These are phyloP conservation scores for Canariomyces notabilis DNA, from an alignment of 2,329 filamentous ascomycete species.

Conservation along the genomic window DNA sequence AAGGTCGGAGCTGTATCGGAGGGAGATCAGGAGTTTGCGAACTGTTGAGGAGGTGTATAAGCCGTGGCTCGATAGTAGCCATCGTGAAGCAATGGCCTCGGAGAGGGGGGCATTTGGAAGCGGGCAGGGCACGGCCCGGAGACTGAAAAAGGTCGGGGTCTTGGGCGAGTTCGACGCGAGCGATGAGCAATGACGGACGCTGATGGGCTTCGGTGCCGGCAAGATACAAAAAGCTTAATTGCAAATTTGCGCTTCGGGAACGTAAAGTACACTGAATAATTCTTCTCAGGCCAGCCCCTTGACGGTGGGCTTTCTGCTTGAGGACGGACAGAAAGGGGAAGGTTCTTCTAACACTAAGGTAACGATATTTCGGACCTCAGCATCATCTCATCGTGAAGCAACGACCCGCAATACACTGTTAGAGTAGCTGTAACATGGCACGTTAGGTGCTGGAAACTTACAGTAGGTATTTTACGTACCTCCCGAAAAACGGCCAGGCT, in stretches of 20 bases:
- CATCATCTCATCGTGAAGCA: too few relatives aligned
- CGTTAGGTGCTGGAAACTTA: too few relatives aligned
- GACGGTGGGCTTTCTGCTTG: not conserved
- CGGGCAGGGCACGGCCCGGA: conserved; percentile 14
- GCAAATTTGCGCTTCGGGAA: not conserved
- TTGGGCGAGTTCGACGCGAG: conserved; percentile 4
- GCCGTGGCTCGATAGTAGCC: conserved; percentile 62
- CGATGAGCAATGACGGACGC: conserved; percentile 1
- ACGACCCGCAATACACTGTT: too few relatives aligned
- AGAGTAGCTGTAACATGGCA: too few relatives aligned
- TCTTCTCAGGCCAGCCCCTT: not conserved
- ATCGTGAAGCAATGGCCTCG: conserved; percentile 41
- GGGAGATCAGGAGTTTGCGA: conserved; percentile 49
- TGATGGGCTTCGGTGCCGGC: not conserved
- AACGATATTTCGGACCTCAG: too few relatives aligned
- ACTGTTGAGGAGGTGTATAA: conserved; percentile 61
- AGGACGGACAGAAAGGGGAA: not conserved
- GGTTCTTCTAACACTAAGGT: too few relatives aligned
- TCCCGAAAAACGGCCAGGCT: too few relatives aligned
- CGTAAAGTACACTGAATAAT: not conserved
- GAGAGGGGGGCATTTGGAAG: conserved; percentile 37
- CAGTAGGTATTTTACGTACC: too few relatives aligned
- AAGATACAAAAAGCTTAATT: not conserved
- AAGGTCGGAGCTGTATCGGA: conserved; percentile 45
- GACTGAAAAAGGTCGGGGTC: not conserved